Conservation (phyloP, 805 yeast species). For the Candida fluviatilis region DNA sequence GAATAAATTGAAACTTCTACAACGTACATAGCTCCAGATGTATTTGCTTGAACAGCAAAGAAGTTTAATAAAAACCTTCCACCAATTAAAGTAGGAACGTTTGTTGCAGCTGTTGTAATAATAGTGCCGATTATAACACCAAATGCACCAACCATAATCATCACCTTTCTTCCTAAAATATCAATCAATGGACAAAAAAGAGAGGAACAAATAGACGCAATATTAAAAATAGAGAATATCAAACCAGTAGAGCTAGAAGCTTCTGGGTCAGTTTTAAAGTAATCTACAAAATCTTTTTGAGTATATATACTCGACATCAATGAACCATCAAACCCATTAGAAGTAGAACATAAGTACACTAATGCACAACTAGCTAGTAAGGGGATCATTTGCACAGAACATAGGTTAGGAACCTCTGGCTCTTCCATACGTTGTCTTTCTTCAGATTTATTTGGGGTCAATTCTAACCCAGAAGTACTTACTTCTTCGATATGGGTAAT, state of each 20-base stretch:
- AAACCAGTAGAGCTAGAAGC: constrained; percentile 37
- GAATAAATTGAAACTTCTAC: constrained; percentile 45
- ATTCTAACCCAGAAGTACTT: background rate
- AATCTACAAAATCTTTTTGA: constrained; percentile 11
- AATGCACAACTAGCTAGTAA: constrained; percentile 9
- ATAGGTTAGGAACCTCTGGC: constrained; percentile 5
- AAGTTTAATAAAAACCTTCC: constrained; percentile 44
- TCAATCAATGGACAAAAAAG: constrained; percentile 25
- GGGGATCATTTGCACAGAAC: constrained; percentile 8
- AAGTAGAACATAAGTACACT: constrained; percentile 34
- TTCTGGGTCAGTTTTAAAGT: constrained; percentile 14
- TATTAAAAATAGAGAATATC: constrained; percentile 21
- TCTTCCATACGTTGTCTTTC: constrained; percentile 2
- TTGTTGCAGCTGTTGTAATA: constrained; percentile 24
- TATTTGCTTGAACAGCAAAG: constrained; percentile 35
- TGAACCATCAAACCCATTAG: constrained; percentile 42
- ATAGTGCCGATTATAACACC: constrained; percentile 25
- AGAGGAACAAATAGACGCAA: constrained; percentile 30
- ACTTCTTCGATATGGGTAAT: background rate
- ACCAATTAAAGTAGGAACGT: constrained; percentile 27
- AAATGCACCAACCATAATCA: constrained; percentile 19
- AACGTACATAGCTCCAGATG: constrained; percentile 41
- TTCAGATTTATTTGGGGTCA: background rate
- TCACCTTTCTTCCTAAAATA: constrained; percentile 34
- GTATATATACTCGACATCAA: constrained; percentile 27